A percentile compares a stretch with the other conserved stretches of the same genome.
Evolutionary conservation across 257 asterid species (phyloP).

Genomic region (Solanum dulcamara): DNA sequence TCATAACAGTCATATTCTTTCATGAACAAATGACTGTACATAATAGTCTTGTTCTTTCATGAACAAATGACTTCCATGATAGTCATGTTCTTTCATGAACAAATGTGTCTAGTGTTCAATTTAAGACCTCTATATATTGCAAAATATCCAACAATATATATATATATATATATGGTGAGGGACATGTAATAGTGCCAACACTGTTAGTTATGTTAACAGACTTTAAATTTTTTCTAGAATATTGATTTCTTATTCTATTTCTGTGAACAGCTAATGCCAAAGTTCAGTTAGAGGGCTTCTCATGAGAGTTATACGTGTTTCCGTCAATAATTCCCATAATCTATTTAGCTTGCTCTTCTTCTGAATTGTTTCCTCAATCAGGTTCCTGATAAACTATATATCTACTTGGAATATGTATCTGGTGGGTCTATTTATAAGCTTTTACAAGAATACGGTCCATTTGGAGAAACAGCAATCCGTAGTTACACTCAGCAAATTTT

Average conservation of each 20-base stretch:
- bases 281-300: background rate
- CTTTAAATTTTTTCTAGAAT: background rate
- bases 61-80: too few species aligned
- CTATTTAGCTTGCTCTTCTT: background rate
- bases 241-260: background rate
- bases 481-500: constrained; percentile 91
- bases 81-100: too few species aligned
- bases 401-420: constrained; percentile 90
- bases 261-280: background rate
- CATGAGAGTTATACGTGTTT: background rate
- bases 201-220: background rate
- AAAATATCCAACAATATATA: too few species aligned
- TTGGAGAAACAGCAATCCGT: constrained; percentile 91
- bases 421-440: constrained; percentile 96
- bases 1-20: too few species aligned
- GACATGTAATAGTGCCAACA: background rate
- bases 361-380: constrained; percentile 23
- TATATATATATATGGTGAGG: background rate
- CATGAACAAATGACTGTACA: too few species aligned
- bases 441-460: constrained; percentile 82
- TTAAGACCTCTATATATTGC: too few species aligned
- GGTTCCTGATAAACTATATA: constrained; percentile 72
- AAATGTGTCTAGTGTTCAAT: too few species aligned
- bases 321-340: background rate
- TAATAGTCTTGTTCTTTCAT: too few species aligned